Conservation (phyloP, 2,329 filamentous ascomycete species). For the Colletotrichum musae region DNA sequence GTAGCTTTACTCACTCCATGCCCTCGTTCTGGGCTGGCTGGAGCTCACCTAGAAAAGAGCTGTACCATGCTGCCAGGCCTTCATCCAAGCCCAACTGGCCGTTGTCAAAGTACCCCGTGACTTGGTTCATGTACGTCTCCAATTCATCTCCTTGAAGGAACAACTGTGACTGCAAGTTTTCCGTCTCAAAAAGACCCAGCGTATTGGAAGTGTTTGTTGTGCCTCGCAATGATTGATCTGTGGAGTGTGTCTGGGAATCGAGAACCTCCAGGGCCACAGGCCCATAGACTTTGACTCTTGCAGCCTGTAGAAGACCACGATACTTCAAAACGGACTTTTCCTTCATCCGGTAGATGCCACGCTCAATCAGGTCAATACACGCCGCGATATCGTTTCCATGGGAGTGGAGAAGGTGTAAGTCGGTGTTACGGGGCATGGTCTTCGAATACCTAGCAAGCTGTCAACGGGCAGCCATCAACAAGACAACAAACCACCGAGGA, state of each 20-base stretch:
- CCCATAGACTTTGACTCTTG: constrained; percentile 39
- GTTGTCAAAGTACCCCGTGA: constrained; percentile 39
- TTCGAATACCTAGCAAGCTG: constrained; percentile 15
- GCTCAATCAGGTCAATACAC: constrained; percentile 39
- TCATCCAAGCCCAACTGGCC: constrained; percentile 39
- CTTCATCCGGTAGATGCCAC: constrained; percentile 24
- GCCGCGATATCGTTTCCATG: constrained; percentile 37
- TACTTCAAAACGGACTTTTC: constrained; percentile 27
- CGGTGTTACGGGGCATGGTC: constrained; percentile 11
- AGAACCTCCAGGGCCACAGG: constrained; percentile 4
- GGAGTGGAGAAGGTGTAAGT: constrained; percentile 9
- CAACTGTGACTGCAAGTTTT: constrained; percentile 10
- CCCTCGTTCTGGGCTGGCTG: constrained; percentile 14
- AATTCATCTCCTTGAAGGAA: constrained; percentile 34
- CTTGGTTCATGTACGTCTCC: constrained; percentile 41
- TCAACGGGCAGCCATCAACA: not conserved
- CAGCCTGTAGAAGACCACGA: constrained; percentile 37
- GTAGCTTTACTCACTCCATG: not conserved
- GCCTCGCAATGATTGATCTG: not conserved
- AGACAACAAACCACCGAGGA: not conserved
- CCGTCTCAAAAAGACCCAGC: constrained; percentile 8
- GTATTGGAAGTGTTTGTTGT: constrained; percentile 8
- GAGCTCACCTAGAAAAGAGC: constrained; percentile 37
- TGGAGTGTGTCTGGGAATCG: not conserved
- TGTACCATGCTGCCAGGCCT: constrained; percentile 40